Evolutionary conservation across 148 eudicot genomes (phyloP).

Genomic region (Arctostaphylos glauca): DNA sequence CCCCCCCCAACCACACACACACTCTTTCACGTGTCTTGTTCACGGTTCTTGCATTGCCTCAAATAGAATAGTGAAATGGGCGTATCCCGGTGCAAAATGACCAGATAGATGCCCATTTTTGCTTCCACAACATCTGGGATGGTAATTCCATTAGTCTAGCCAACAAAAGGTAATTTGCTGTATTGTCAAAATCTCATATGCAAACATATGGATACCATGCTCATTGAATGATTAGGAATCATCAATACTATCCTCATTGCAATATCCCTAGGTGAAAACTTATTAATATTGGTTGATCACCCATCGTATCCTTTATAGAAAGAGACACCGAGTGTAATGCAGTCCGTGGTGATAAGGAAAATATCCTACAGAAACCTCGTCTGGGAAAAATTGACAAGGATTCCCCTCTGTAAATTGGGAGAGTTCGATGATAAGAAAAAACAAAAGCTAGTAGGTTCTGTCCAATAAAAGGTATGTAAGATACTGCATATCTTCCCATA

Average conservation of each 20-base stretch:
- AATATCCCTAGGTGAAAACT: background rate
- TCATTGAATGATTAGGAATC: background rate
- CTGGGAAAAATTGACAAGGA: background rate
- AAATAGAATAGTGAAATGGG: background rate
- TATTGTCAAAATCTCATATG: background rate
- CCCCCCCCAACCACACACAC: no score
- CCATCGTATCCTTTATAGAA: background rate
- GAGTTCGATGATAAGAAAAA: background rate
- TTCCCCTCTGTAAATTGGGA: background rate
- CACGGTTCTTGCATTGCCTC: background rate
- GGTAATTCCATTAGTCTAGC: background rate
- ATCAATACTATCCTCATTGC: background rate
- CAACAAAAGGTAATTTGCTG: background rate
- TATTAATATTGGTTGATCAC: background rate
- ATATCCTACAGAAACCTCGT: background rate
- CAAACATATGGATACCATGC: background rate
- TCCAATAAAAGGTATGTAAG: background rate
- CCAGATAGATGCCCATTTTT: background rate
- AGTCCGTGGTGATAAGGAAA: background rate
- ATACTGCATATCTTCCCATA: slow-evolving; percentile 13
- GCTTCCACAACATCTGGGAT: background rate
- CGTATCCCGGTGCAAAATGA: background rate
- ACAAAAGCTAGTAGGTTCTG: background rate
- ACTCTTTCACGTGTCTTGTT: background rate
- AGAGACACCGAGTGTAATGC: background rate